Evolutionary conservation across 176 grass and related monocot species (phyloP).

Genomic region (Metroxylon sagu): DNA sequence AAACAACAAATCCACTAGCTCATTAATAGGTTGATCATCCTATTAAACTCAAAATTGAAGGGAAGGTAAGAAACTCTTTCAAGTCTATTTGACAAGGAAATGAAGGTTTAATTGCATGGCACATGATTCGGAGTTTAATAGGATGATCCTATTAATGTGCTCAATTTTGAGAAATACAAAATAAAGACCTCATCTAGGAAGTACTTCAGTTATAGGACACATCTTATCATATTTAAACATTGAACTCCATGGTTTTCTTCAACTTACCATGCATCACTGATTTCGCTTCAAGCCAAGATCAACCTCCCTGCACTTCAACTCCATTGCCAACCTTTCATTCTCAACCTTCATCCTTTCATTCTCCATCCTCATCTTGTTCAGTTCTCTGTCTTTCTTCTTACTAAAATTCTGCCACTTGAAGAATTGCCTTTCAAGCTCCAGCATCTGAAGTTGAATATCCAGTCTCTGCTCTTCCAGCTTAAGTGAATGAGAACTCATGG

Average conservation of each 20-base stretch:
- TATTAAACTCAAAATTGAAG: too few relatives aligned
- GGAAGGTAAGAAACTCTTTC: too few relatives aligned
- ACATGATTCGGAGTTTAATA: too few relatives aligned
- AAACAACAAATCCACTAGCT: too few relatives aligned
- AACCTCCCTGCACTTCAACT: slow-evolving; percentile 42
- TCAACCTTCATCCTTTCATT: slow-evolving; percentile 51
- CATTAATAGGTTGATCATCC: too few relatives aligned
- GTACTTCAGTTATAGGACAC: too few relatives aligned
- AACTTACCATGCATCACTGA: background rate
- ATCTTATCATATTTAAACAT: background rate
- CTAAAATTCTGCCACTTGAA: slow-evolving; percentile 48
- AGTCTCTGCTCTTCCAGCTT: slow-evolving; percentile 8
- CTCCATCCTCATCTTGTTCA: slow-evolving; percentile 46
- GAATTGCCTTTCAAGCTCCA: slow-evolving; percentile 39
- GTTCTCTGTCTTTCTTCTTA: slow-evolving; percentile 57
- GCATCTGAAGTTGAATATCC: slow-evolving; percentile 40
- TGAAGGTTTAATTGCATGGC: too few relatives aligned
- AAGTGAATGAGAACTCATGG: background rate
- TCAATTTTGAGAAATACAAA: too few relatives aligned
- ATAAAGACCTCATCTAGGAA: too few relatives aligned
- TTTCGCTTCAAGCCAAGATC: slow-evolving; percentile 20
- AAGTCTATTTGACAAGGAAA: too few relatives aligned
- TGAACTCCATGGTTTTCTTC: background rate
- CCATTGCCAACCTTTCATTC: slow-evolving; percentile 44
- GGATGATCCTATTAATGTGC: too few relatives aligned